These are phyloP conservation scores for Blastobotrys ciferrii DNA, from an alignment of 1,139 yeast species.

Conservation along the genomic window DNA sequence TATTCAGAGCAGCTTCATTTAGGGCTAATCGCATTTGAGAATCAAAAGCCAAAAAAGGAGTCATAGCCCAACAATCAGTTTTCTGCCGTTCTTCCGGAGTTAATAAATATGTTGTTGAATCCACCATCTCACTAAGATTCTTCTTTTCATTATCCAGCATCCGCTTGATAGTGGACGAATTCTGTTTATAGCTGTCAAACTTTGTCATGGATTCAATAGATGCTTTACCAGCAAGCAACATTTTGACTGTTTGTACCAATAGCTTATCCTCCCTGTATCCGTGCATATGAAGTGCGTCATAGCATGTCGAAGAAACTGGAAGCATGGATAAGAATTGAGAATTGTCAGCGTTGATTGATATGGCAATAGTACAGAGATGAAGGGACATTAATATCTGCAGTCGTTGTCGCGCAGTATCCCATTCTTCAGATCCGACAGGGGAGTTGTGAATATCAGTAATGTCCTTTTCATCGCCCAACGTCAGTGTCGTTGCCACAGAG, in stretches of 20 bases:
- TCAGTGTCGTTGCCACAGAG: constrained; percentile 4
- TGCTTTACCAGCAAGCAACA: constrained; percentile 2
- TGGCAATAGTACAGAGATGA: background rate
- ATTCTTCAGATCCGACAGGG: background rate
- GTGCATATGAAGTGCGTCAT: background rate
- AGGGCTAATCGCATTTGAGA: background rate
- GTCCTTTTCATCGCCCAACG: constrained; percentile 8
- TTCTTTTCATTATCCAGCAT: constrained; percentile 3
- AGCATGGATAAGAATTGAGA: background rate
- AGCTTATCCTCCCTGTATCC: constrained; percentile 2
- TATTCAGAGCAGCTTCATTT: constrained; percentile 5
- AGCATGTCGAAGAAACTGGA: background rate
- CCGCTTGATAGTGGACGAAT: background rate
- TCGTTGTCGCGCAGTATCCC: constrained; percentile 4
- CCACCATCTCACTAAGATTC: background rate
- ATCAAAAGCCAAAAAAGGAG: background rate
- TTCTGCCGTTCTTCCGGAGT: background rate
- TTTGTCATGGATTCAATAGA: background rate
- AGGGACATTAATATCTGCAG: background rate
- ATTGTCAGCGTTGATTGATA: constrained; percentile 2
- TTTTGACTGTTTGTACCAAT: constrained; percentile 1
- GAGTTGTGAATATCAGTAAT: background rate
- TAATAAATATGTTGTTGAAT: background rate
- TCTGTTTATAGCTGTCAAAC: background rate
- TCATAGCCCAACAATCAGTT: background rate